phyloP scores from a whole-genome alignment of 768 basidiomycete species.

The Pisolithus tinctorius region DNA sequence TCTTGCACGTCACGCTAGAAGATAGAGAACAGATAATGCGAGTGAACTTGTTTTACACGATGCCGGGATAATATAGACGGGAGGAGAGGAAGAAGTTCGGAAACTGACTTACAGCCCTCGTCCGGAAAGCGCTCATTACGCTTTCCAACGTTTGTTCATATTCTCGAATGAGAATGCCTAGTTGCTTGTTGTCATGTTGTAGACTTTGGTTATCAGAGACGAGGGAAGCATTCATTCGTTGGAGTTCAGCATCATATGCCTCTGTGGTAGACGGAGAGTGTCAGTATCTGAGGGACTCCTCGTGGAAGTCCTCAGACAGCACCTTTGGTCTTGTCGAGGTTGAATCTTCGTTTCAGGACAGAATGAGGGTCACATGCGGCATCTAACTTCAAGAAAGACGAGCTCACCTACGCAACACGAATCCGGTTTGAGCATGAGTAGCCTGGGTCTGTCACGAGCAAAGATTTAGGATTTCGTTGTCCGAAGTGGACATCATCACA shows the following conservation, averaged over 20 bases:
- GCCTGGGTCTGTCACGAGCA: slow-evolving; percentile 65
- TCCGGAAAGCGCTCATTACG: slow-evolving; percentile 88
- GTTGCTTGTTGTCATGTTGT: slow-evolving; percentile 93
- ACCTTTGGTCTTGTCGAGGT: slow-evolving; percentile 86
- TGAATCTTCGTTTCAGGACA: slow-evolving; percentile 49
- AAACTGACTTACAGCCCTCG: slow-evolving; percentile 68
- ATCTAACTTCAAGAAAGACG: not conserved
- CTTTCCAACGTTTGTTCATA: slow-evolving; percentile 95
- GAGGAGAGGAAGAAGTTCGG: not conserved
- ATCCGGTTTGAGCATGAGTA: slow-evolving; percentile 84
- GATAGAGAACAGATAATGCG: not conserved
- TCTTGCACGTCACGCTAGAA: slow-evolving; percentile 85
- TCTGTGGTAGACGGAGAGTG: slow-evolving; percentile 42
- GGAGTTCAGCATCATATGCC: slow-evolving; percentile 83
- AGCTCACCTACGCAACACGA: slow-evolving; percentile 74
- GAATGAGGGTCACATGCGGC: not conserved
- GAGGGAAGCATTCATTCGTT: slow-evolving; percentile 79
- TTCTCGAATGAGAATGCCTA: slow-evolving; percentile 86
- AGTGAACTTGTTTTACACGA: not conserved
- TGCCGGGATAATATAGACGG: not conserved
- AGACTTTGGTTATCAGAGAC: slow-evolving; percentile 76
- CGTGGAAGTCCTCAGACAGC: slow-evolving; percentile 1
- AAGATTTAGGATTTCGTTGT: not conserved
- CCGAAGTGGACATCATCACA: not conserved
- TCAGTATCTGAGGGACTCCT: not conserved